phyloP scores from a whole-genome alignment of 2,329 filamentous ascomycete species.

The Teratosphaeria pseudoeucalypti region DNA sequence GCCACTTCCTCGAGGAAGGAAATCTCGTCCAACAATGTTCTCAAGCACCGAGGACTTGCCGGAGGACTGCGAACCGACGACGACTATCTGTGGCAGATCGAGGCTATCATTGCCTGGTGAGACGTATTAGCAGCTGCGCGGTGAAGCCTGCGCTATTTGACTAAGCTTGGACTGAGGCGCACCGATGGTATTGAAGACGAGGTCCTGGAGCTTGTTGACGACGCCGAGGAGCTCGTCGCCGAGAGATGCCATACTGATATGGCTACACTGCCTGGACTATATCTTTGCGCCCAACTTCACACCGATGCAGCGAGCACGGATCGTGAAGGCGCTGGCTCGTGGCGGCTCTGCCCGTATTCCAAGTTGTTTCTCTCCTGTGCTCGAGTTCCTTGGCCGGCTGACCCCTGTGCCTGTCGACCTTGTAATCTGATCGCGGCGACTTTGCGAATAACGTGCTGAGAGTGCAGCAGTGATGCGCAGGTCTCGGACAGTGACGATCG shows the following conservation, averaged over 20 bases:
- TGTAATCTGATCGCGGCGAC: background rate
- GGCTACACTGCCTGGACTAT: background rate
- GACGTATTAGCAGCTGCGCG: background rate
- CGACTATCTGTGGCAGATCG: constrained; percentile 95
- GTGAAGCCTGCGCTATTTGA: background rate
- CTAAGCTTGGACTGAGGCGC: background rate
- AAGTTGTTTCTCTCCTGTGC: background rate
- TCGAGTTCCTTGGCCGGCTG: background rate
- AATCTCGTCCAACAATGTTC: constrained; percentile 97
- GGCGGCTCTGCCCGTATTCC: background rate
- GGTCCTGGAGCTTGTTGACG: constrained; percentile 95
- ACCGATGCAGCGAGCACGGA: background rate
- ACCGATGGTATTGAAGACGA: constrained; percentile 83
- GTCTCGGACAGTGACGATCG: background rate
- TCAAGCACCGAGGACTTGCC: constrained; percentile 98
- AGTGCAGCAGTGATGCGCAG: background rate
- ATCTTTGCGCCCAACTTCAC: background rate
- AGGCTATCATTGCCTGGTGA: constrained; percentile 79
- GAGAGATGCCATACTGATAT: constrained; percentile 66
- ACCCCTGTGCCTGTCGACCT: background rate
- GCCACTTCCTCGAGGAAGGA: constrained; percentile 88
- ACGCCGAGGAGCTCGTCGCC: constrained; percentile 90
- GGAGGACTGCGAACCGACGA: constrained; percentile 95
- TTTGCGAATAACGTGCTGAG: background rate
- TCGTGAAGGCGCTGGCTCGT: background rate